phyloP scores from a whole-genome alignment of 495 filamentous ascomycete species.

The Daldinia bambusicola region DNA sequence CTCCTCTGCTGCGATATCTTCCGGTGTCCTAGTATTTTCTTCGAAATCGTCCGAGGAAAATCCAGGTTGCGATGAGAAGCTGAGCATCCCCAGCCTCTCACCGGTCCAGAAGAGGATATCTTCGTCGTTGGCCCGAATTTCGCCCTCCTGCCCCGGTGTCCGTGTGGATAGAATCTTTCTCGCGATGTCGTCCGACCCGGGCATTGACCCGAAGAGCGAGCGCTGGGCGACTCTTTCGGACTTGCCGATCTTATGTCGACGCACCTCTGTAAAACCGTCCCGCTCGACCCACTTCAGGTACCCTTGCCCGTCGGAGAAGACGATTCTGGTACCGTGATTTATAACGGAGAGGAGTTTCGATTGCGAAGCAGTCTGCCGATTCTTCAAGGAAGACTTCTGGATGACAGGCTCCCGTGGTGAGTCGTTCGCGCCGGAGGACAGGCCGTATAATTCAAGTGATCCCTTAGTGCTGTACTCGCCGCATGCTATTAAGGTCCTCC shows the following conservation, averaged over 20 bases:
- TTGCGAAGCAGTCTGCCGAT: slow-evolving; percentile 82
- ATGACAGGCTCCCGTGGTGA: slow-evolving; percentile 48
- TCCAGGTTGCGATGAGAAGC: slow-evolving; percentile 64
- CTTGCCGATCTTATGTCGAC: slow-evolving; percentile 75
- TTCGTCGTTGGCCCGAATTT: slow-evolving; percentile 59
- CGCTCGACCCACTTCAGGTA: slow-evolving; percentile 92
- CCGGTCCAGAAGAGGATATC: slow-evolving; percentile 84
- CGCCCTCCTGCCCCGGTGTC: slow-evolving; percentile 46
- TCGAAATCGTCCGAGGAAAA: slow-evolving; percentile 61
- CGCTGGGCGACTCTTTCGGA: slow-evolving; percentile 52
- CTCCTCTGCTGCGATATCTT: slow-evolving; percentile 57
- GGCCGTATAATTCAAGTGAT: slow-evolving; percentile 85
- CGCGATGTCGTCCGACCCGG: slow-evolving; percentile 69
- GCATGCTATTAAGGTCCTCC: slow-evolving; percentile 78
- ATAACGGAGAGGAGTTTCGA: slow-evolving; percentile 86
- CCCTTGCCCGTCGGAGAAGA: slow-evolving; percentile 85
- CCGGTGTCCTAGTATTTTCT: slow-evolving; percentile 52
- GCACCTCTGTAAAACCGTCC: slow-evolving; percentile 82
- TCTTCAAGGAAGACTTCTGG: slow-evolving; percentile 65
- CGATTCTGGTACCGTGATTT: slow-evolving; percentile 84
- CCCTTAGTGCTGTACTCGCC: slow-evolving; percentile 97
- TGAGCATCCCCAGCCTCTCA: slow-evolving; percentile 77
- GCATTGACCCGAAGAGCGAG: slow-evolving; percentile 61
- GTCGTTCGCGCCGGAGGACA: slow-evolving; percentile 51
- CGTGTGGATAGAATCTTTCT: slow-evolving; percentile 76